Conservation (phyloP, 208 protist species). For the Strigomonas culicis region DNA sequence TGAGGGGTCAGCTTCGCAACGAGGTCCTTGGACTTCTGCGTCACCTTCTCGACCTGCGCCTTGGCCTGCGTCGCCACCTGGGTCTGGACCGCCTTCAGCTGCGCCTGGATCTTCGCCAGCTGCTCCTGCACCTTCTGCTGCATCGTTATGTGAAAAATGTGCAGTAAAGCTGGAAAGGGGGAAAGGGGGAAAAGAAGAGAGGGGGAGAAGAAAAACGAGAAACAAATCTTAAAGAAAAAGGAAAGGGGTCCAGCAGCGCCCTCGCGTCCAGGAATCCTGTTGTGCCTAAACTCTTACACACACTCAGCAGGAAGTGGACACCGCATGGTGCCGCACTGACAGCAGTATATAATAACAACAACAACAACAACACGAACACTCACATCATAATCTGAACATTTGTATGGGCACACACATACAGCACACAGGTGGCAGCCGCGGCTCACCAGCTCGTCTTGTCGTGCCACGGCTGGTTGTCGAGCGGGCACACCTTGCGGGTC, state of each 20-base stretch:
- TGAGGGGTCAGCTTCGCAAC: neutral
- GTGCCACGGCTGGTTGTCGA: conserved; percentile 96
- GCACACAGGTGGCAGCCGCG: neutral
- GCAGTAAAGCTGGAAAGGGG: neutral
- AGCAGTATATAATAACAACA: too few species aligned
- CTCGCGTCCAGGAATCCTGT: too few species aligned
- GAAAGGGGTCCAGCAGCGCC: too few species aligned
- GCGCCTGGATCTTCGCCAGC: conserved; percentile 6
- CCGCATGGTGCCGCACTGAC: too few species aligned
- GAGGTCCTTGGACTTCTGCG: neutral
- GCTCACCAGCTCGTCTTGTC: conserved; percentile 56
- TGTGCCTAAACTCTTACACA: too few species aligned
- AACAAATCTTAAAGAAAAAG: neutral
- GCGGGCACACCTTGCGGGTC: conserved; percentile 95
- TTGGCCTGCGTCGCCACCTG: neutral
- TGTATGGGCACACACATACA: neutral
- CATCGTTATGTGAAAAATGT: neutral
- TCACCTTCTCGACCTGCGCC: neutral
- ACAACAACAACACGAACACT: too few species aligned
- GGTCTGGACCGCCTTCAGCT: conserved; percentile 1
- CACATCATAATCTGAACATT: neutral
- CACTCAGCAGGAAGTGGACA: too few species aligned
- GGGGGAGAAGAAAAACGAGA: neutral
- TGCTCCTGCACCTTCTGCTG: neutral
- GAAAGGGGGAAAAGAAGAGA: neutral